Percentiles rank a stretch among this genome's conserved stretches.
Conservation (phyloP, 176 grass and related monocot genomes). For the Triticum turgidum region DNA sequence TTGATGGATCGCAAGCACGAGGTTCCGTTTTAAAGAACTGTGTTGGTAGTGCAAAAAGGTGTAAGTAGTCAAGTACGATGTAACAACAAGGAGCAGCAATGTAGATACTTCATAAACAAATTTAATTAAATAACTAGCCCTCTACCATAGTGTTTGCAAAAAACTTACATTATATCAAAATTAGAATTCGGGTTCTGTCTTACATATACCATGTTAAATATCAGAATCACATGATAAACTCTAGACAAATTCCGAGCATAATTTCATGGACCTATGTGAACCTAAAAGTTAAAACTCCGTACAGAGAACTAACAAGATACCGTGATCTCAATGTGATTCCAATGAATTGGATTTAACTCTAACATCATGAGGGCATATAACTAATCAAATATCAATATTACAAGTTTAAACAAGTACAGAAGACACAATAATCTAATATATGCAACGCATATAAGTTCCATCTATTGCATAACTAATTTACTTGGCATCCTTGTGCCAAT, state of each 20-base stretch:
- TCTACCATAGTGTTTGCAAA: neutral
- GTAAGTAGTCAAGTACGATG: constrained; percentile 9
- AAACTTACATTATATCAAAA: constrained; percentile 1
- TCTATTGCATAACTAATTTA: neutral
- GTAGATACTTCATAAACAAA: neutral
- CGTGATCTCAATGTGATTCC: neutral
- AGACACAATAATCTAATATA: neutral
- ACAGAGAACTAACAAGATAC: neutral
- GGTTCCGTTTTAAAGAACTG: constrained; percentile 84
- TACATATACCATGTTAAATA: neutral
- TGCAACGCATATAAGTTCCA: neutral
- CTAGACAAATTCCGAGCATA: neutral
- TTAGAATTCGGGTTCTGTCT: neutral
- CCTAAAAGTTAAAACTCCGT: neutral
- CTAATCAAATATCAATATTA: neutral
- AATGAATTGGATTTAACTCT: constrained; percentile 9
- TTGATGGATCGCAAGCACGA: constrained; percentile 65
- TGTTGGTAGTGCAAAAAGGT: neutral
- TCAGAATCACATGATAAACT: neutral
- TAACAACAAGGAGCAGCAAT: no score
- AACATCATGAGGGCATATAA: constrained; percentile 13
- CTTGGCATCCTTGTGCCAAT: neutral
- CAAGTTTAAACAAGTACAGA: neutral
- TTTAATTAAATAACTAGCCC: neutral
- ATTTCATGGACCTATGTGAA: neutral